Base-by-base conservation (phyloP, 345 rosid species). In the Melaleuca alternifolia region DNA sequence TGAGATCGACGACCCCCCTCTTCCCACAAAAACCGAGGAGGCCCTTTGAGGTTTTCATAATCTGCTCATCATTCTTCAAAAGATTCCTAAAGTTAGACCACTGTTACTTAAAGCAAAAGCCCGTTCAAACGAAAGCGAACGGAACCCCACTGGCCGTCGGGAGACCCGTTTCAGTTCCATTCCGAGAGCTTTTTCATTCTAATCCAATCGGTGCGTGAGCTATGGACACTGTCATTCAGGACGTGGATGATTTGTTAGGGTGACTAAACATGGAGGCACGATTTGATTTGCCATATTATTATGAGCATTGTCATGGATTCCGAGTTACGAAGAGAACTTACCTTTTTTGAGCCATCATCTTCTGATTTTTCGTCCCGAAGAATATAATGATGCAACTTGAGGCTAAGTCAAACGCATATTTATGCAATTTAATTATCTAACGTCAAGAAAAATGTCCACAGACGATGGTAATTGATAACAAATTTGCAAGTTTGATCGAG, bases 61-160 rank as follows among this genome's bases (percentile, higher is more conserved):
- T 91, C 88, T 86, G 82, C 87, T 87, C 92, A 89, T 93, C 89
- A 91, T 90, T 89, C 89, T 90, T 75, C 87, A 87, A 92, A 92
- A 89, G 90, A 89, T 90, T 90, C 93, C 79, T 33, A 71, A 71
- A 71, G 79, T 10, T 88, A 91, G 90, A 91, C 90, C 83, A 44
- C 83, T 87, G 91, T 37, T 62, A 15, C 56, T 24, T 20, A 44
- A 87, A 88, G 86, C 48, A 46, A 16, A 84, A 50, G 85, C 46
- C 46, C 46, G 4, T 65, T 16, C 33, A 37, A 65, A 65, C 79
- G 79, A 65, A 65, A 65, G 79, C 16, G 46, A 20, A 18, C 18
- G 0, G 77, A 33, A 65, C 79, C 79, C 79, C 79, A 71, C 79
- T 11, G 79, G 24, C 79, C 79, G 79, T 71, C 79, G 79, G 46